These are phyloP conservation scores for Sugiyamaella chiloensis DNA, from an alignment of 805 yeast genomes.

Conservation along the genomic window DNA sequence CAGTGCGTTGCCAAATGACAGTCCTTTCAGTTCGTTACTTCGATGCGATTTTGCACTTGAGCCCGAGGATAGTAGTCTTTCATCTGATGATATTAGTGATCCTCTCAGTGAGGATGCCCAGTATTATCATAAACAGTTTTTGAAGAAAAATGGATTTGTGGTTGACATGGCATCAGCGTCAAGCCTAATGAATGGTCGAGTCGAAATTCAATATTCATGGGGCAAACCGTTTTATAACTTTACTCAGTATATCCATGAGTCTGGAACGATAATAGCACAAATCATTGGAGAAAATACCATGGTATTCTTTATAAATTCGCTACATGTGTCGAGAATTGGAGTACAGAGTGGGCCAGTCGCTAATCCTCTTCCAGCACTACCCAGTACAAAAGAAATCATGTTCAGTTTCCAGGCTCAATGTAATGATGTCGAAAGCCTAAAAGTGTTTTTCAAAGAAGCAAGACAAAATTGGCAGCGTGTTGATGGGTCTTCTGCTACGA, in stretches of 20 bases:
- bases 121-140: slow-evolving; percentile 73
- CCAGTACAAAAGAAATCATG: slow-evolving; percentile 47
- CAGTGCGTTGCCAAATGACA: slow-evolving; percentile 66
- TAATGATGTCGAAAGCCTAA: slow-evolving; percentile 46
- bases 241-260: slow-evolving; percentile 84
- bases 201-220: slow-evolving; percentile 85
- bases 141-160: slow-evolving; percentile 69
- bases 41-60: slow-evolving; percentile 61
- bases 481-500: neutral
- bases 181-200: slow-evolving; percentile 44
- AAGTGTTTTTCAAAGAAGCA: slow-evolving; percentile 58
- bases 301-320: slow-evolving; percentile 82
- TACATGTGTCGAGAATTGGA: slow-evolving; percentile 72
- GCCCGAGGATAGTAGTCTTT: slow-evolving; percentile 50
- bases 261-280: slow-evolving; percentile 90
- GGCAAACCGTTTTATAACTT: slow-evolving; percentile 78
- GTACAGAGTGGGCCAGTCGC: slow-evolving; percentile 30
- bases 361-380: slow-evolving; percentile 5
- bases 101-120: slow-evolving; percentile 33
- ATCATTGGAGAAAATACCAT: slow-evolving; percentile 73
- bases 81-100: slow-evolving; percentile 47
- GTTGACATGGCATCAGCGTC: slow-evolving; percentile 76
- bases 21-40: slow-evolving; percentile 87
- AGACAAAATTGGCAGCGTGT: slow-evolving; percentile 33
- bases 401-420: slow-evolving; percentile 63